Percentiles rank a stretch among this genome's conserved stretches.
Evolutionary conservation across 2,329 filamentous ascomycete species (phyloP).

Genomic region (Mycocentrospora acerina): DNA sequence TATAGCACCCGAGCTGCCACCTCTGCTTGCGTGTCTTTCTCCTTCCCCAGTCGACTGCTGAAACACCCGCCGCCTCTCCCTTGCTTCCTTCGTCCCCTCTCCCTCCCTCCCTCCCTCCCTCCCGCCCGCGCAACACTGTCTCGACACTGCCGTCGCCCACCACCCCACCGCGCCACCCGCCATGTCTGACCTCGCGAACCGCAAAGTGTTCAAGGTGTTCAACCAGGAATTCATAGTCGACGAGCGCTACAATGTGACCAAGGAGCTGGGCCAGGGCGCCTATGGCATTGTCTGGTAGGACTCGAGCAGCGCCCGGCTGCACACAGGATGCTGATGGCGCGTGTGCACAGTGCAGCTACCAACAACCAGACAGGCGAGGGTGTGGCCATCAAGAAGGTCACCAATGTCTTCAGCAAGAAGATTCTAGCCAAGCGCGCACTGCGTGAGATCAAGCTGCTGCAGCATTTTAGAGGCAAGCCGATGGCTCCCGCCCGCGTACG

Average conservation of each 20-base stretch:
- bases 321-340: slow-evolving; percentile 19
- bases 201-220: slow-evolving; percentile 74
- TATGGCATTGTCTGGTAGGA: slow-evolving; percentile 97
- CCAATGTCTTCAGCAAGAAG: slow-evolving; percentile 99
- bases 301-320: slow-evolving; percentile 3
- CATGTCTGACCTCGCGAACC: slow-evolving; percentile 65
- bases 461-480: slow-evolving; percentile 75
- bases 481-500: slow-evolving; percentile 2
- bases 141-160: slow-evolving; percentile 3
- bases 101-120: slow-evolving; percentile 1
- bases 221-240: slow-evolving; percentile 99
- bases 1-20: slow-evolving; percentile 23
- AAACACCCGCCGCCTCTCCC: slow-evolving; percentile 1
- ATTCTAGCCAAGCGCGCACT: slow-evolving; percentile 97
- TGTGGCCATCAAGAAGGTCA: slow-evolving; percentile 99
- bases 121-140: slow-evolving; percentile 3
- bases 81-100: too few species aligned
- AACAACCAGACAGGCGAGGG: slow-evolving; percentile 90
- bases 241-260: slow-evolving; percentile 96
- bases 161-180: slow-evolving; percentile 9
- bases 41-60: slow-evolving; percentile 9
- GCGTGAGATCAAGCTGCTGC: slow-evolving; percentile 96
- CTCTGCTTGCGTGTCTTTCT: slow-evolving; percentile 14
- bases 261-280: slow-evolving; percentile 96
- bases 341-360: slow-evolving; percentile 75